Conservation (phyloP, 2,329 filamentous ascomycete genomes). For the Aspergillus sp. region DNA sequence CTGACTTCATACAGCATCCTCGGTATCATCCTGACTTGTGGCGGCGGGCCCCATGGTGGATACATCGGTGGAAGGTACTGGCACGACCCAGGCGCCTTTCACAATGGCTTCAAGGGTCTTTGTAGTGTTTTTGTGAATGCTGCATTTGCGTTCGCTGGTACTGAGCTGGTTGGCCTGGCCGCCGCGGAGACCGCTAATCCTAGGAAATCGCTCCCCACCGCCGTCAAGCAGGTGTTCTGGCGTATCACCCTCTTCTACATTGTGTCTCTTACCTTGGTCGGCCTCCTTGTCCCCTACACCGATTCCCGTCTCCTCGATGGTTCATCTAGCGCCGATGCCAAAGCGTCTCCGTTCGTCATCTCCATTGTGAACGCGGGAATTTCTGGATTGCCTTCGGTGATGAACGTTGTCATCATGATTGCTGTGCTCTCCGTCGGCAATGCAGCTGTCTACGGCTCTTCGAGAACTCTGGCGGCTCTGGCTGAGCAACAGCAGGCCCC, state of each 20-base stretch:
- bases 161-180: conserved; percentile 62
- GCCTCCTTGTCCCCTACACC: conserved; percentile 75
- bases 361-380: conserved; percentile 85
- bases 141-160: conserved; percentile 64
- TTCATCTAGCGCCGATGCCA: conserved; percentile 62
- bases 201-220: conserved; percentile 73
- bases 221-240: conserved; percentile 94
- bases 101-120: conserved; percentile 68
- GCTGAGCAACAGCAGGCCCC: conserved; percentile 87
- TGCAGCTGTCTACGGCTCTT: conserved; percentile 87
- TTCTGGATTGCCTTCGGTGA: conserved; percentile 75
- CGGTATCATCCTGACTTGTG: conserved; percentile 81
- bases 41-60: conserved; percentile 69
- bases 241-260: conserved; percentile 90
- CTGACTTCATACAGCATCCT: conserved; percentile 61
- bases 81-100: conserved; percentile 72
- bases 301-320: conserved; percentile 64
- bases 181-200: conserved; percentile 62
- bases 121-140: conserved; percentile 65
- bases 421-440: conserved; percentile 90
- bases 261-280: conserved; percentile 76
- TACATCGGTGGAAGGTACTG: conserved; percentile 83
- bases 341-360: conserved; percentile 89
- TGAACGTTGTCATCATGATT: conserved; percentile 94
- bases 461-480: conserved; percentile 82